Evolutionary conservation across 306 rosid genomes (phyloP), one percentile per base, ranked within the genome.

Genomic region (Abrus precatorius): DNA sequence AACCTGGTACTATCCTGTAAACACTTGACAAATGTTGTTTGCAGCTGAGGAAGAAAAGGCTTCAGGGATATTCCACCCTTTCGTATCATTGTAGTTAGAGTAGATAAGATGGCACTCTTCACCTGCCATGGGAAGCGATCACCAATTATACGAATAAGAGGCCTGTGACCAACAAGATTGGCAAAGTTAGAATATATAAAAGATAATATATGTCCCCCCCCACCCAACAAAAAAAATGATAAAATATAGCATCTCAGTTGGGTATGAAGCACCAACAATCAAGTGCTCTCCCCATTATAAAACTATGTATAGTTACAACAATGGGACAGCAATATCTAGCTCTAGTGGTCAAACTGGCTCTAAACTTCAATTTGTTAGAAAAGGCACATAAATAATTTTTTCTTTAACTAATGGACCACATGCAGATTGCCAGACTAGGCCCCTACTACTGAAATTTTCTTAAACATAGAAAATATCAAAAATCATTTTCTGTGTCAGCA

Each of bases 121-220:
- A 95, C 99, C 81, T 95, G 99, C 99, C 99, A 95, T 14, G 99
- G 98, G 82, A 95, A 95, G 86, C 98, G 93, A 84, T 95, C 99
- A 29, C 99, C 98, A 66, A 93, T 90, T 75, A 95, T 93, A 80
- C 97, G 94, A 83, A 95, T 95, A 76, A 95, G 98, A 76, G 99
- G 99, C 91, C 99, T 95, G 92, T 11, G 71, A 34, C 36, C 77
- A 79, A 6, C 75, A 54, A 32, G 9, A 85, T 49, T 49, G 44
- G 32, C 44, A 43, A 54, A 75, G 87, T 93, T 69, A 93, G 84
- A 85, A 84, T 34, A 3, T 66, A 62, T 49, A 72, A 20, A 34
- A 73, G 5, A 78, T 72, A 40, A 72, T 40, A 33, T 29, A 29
- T 29, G 50, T 56, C 44, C 20, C 57, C 48, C 20, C 20, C 20